phyloP scores from a whole-genome alignment of 257 asterid species.

The Nicotiana benthamiana region DNA sequence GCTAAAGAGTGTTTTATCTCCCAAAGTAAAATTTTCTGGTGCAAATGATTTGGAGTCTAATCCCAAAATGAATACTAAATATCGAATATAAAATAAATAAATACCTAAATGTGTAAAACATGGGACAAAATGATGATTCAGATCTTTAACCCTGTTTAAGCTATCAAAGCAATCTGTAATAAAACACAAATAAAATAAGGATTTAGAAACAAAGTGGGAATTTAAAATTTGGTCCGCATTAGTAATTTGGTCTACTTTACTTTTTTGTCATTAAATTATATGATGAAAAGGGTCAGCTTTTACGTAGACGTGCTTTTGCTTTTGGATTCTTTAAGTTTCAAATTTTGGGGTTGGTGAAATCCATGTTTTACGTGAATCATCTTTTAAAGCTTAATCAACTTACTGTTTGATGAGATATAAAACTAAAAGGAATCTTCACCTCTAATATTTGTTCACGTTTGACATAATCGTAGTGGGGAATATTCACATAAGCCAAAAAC shows the following conservation, averaged over 20 bases:
- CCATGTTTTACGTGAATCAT: not conserved
- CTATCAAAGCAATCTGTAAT: too few species aligned
- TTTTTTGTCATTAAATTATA: not conserved
- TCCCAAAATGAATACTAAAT: too few species aligned
- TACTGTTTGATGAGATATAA: not conserved
- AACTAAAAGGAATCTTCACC: not conserved
- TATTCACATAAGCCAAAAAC: not conserved
- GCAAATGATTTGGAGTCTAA: too few species aligned
- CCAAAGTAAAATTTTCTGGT: too few species aligned
- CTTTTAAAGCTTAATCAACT: not conserved
- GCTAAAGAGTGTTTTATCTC: too few species aligned
- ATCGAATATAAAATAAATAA: too few species aligned
- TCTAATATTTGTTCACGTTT: not conserved
- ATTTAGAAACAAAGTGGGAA: too few species aligned
- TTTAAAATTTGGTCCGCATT: not conserved
- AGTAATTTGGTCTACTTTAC: not conserved
- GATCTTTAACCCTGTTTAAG: not conserved
- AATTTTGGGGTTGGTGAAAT: not conserved
- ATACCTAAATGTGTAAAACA: not conserved
- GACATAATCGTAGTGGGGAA: not conserved
- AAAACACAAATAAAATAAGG: too few species aligned
- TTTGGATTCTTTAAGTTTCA: not conserved
- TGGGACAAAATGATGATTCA: not conserved
- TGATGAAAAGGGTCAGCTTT: not conserved
- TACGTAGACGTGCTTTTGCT: not conserved